Evolutionary conservation across 2,329 filamentous ascomycete genomes (phyloP).

Genomic region (Colletotrichum lindemuthianum): DNA sequence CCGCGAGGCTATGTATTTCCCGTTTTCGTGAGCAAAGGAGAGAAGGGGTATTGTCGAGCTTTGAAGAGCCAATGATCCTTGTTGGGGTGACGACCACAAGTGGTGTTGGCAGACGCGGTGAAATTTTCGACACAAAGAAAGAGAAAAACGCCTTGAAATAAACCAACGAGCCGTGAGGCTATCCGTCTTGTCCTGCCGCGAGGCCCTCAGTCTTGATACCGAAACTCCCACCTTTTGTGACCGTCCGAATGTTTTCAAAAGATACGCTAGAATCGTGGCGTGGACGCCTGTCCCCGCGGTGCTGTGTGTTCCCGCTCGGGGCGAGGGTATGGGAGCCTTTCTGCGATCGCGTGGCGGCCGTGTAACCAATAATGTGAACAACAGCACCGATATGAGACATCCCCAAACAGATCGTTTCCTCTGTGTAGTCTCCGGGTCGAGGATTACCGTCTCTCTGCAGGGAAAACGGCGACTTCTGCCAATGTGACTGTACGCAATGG

Average conservation of each 20-base stretch:
- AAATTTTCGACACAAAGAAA: slow-evolving; percentile 1
- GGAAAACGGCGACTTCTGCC: neutral
- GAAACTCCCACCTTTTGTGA: slow-evolving; percentile 9
- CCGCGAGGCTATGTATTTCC: slow-evolving; percentile 26
- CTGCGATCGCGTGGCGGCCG: slow-evolving; percentile 36
- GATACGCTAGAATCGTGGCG: slow-evolving; percentile 22
- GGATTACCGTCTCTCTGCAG: no score
- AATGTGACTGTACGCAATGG: neutral
- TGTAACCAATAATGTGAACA: slow-evolving; percentile 36
- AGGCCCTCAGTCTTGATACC: slow-evolving; percentile 45
- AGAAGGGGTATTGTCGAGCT: slow-evolving; percentile 27
- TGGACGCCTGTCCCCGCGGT: slow-evolving; percentile 26
- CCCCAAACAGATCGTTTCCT: slow-evolving; percentile 4
- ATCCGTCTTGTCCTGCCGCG: slow-evolving; percentile 50
- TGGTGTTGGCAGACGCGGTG: slow-evolving; percentile 6
- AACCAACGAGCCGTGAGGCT: slow-evolving; percentile 49
- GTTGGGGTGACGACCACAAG: neutral
- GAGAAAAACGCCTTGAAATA: slow-evolving; percentile 32
- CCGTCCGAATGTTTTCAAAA: slow-evolving; percentile 13
- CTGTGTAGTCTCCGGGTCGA: neutral
- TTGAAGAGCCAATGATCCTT: slow-evolving; percentile 9
- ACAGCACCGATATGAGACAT: slow-evolving; percentile 4
- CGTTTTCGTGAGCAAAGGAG: slow-evolving; percentile 3
- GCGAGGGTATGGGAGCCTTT: slow-evolving; percentile 14
- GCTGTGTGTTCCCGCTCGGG: slow-evolving; percentile 36